Evolutionary conservation across 2,329 filamentous ascomycete genomes (phyloP).

Genomic region (Lachnellula willkommii): DNA sequence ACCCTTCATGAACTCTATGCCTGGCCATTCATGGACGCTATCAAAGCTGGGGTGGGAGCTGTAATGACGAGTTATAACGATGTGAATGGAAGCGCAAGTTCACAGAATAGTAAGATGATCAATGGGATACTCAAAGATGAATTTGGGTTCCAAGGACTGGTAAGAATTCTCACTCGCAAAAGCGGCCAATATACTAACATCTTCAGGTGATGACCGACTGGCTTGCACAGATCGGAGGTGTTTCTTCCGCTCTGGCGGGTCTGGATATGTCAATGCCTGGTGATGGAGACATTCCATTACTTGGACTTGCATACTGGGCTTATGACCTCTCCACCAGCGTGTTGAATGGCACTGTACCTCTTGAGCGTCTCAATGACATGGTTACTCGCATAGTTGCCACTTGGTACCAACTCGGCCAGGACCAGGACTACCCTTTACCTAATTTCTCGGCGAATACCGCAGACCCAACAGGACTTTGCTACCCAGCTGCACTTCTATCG

Average conservation of each 20-base stretch:
- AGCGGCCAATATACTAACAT: constrained; percentile 3
- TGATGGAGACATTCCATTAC: constrained; percentile 46
- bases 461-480: constrained; percentile 49
- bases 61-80: constrained; percentile 82
- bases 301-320: constrained; percentile 48
- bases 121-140: constrained; percentile 70
- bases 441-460: constrained; percentile 58
- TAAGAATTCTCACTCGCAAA: constrained; percentile 3
- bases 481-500: constrained; percentile 53
- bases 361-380: constrained; percentile 52
- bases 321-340: constrained; percentile 49
- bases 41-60: constrained; percentile 70
- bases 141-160: constrained; percentile 61
- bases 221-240: constrained; percentile 55
- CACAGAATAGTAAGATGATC: constrained; percentile 62
- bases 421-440: constrained; percentile 48
- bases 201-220: constrained; percentile 63
- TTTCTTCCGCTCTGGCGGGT: constrained; percentile 55
- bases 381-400: constrained; percentile 52
- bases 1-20: constrained; percentile 56
- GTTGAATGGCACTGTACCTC: constrained; percentile 52
- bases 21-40: constrained; percentile 50
- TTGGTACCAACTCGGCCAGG: constrained; percentile 57
- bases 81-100: constrained; percentile 59
- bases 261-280: constrained; percentile 69